A percentile compares a stretch with the other conserved stretches of the same genome.
phyloP scores from a whole-genome alignment of 306 rosid species.

The Pterocarpus macrocarpus region DNA sequence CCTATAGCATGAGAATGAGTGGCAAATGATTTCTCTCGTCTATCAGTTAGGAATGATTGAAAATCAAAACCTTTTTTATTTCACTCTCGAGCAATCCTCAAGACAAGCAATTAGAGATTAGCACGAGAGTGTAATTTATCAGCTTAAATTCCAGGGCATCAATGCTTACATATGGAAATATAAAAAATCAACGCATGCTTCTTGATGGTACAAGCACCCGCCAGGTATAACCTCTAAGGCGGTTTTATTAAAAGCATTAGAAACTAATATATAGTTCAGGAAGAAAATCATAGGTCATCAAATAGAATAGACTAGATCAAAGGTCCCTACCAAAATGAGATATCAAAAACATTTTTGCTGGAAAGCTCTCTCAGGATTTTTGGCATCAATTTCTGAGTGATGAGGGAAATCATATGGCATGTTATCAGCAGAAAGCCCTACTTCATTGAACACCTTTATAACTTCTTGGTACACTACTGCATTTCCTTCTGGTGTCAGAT shows the following conservation, averaged over 20 bases:
- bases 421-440: constrained; percentile 62
- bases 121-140: neutral
- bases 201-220: constrained; percentile 2
- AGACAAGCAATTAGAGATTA: neutral
- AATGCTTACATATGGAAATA: neutral
- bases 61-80: too few relatives aligned
- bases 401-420: constrained; percentile 92
- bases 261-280: constrained; percentile 19
- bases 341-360: constrained; percentile 58
- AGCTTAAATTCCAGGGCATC: neutral
- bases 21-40: too few relatives aligned
- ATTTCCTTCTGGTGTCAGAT: constrained; percentile 87
- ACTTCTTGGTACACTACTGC: constrained; percentile 60
- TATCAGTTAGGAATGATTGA: too few relatives aligned
- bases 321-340: constrained; percentile 23
- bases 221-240: neutral
- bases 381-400: constrained; percentile 71
- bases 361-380: constrained; percentile 75
- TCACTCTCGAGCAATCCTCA: too few relatives aligned
- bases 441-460: constrained; percentile 51
- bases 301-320: constrained; percentile 34
- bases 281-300: constrained; percentile 29
- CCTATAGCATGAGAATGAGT: too few relatives aligned
- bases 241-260: constrained; percentile 23
- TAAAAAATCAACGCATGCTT: neutral